Evolutionary conservation across 1,284 basidiomycete species (phyloP), one percentile per base, ranked within the genome.

Genomic region (Mycosarcoma mackinlayi): DNA sequence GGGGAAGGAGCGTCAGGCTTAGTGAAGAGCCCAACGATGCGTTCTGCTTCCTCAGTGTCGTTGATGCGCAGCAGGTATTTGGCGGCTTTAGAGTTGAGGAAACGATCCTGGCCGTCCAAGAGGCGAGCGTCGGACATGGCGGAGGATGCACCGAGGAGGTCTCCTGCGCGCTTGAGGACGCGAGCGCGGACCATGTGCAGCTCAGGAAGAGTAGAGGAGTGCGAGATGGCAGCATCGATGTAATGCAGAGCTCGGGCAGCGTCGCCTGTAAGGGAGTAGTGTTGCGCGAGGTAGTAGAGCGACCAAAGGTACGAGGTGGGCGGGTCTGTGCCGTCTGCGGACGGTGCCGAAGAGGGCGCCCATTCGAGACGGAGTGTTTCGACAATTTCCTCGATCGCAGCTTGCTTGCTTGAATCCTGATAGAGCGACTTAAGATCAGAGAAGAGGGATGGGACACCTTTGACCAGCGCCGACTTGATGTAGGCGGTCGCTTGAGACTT

Each of bases 131-230:
- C 90, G 75, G 95, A 90, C 85, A 95, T 88, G 39, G 87, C 87
- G 25, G 86, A 84, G 0, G 91, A 91, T 0, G 94, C 95, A 0
- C 89, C 90, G 35, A 87, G 83, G 1, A 87, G 85, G 74, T 97
- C 93, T 0, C 95, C 95, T 0, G 89, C 87, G 5, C 94, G 89
- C 82, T 98, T 98, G 45, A 96, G 85, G 23, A 93, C 87, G 5
- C 92, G 89, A 0, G 90, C 96, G 75, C 89, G 90, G 62, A 90
- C 89, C 83, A 92, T 91, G 78, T 91, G 88, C 24, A 98, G 85
- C 75, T 99, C 96, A 0, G 96, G 95, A 1, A 98, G 85, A 0
- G 94, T 95, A 0, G 96, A 94, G 0, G 96, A 96, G 81, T 98
- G 95, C 18, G 85, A 78, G 16, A 94, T 84, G 2, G 93, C 87